Percentiles rank a stretch among this genome's conserved stretches.
Evolutionary conservation across 2,329 filamentous ascomycete genomes (phyloP).

Genomic region (Paraphoma sp.): DNA sequence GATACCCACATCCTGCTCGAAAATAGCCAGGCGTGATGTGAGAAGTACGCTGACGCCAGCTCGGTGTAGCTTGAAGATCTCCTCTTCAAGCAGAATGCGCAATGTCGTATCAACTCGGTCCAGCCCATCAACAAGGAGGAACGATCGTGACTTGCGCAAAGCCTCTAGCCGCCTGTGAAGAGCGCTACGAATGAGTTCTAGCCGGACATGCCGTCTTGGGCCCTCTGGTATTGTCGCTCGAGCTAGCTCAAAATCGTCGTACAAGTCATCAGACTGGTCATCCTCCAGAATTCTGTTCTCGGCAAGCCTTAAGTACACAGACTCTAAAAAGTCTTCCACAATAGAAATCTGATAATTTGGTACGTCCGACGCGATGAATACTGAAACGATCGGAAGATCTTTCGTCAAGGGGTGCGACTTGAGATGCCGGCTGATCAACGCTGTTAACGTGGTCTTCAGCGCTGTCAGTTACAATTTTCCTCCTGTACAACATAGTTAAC

Average conservation of each 20-base stretch:
- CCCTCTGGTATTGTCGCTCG: slow-evolving; percentile 1
- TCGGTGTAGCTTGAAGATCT: slow-evolving; percentile 15
- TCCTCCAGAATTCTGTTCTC: not conserved
- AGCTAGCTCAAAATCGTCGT: slow-evolving; percentile 4
- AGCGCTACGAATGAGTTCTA: slow-evolving; percentile 10
- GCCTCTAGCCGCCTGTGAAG: slow-evolving; percentile 10
- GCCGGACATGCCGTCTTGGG: not conserved
- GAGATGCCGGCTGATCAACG: slow-evolving; percentile 4
- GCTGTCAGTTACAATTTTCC: not conserved
- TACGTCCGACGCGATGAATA: slow-evolving; percentile 6
- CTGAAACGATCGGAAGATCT: slow-evolving; percentile 1
- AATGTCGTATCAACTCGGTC: slow-evolving; percentile 20
- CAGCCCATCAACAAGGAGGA: slow-evolving; percentile 28
- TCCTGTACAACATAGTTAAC: not conserved
- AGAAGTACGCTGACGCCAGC: slow-evolving; percentile 15
- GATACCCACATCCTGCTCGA: slow-evolving; percentile 7
- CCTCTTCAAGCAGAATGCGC: slow-evolving; percentile 15
- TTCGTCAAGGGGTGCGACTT: not conserved
- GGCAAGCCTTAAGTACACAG: slow-evolving; percentile 8
- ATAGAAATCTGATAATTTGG: slow-evolving; percentile 5
- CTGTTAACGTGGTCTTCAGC: slow-evolving; percentile 5
- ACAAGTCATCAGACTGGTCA: slow-evolving; percentile 1
- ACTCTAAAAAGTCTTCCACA: slow-evolving; percentile 13
- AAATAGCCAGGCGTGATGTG: slow-evolving; percentile 21
- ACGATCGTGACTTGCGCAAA: slow-evolving; percentile 3